Base-by-base conservation (phyloP, 495 filamentous ascomycete genomes). In the Penicillium bovifimosum region DNA sequence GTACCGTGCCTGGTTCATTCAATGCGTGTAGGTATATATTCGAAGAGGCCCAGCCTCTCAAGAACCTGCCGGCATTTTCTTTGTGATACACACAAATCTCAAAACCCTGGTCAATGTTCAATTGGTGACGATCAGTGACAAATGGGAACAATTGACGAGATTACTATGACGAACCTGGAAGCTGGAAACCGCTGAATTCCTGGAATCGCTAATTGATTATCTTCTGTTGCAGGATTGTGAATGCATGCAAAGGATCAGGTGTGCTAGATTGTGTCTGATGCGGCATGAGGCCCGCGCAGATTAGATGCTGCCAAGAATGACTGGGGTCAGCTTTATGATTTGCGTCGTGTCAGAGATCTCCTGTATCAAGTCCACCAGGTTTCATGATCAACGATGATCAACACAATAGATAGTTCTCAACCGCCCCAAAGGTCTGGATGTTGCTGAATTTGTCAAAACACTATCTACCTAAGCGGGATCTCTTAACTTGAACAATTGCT, bases 21-120 rank as follows among this genome's bases (percentile, higher is more conserved):
- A 32, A 24, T 38, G 17, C 39, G 9, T 41, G 48, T n/a, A n/a
- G n/a, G n/a, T 41, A 50, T 50, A 42, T 50, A 50, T 34, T 27
- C 48, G 5, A 20, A 41, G 34, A 50, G 17, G 27, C 40, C 48
- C 48, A 52, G 41, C 50, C 40, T 52, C 50, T 52, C 24, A 11
- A 44, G n/a, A 31, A 38, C 33, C 31, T 34, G 8, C 48, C 24
- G 50, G 50, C 50, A 45, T 45, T n/a, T 45, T 31, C 46, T 35
- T 35, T 52, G 41, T 45, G 32, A 36, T 32, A 52, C 49, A 34
- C 41, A 43, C 20, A 38, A 38, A 14, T 24, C 14, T 3, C 18
- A 13, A 32, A 10, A 11, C 36, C 36, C 17, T 34, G 18, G 38
- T 50, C 29, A 34, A 39, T 34, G 8, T 45, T 24, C 33, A 29